A percentile compares a stretch with the other conserved stretches of the same genome.
These are phyloP conservation scores for Ajuga chamaepitys DNA, from an alignment of 257 asterid species.

Conservation along the genomic window DNA sequence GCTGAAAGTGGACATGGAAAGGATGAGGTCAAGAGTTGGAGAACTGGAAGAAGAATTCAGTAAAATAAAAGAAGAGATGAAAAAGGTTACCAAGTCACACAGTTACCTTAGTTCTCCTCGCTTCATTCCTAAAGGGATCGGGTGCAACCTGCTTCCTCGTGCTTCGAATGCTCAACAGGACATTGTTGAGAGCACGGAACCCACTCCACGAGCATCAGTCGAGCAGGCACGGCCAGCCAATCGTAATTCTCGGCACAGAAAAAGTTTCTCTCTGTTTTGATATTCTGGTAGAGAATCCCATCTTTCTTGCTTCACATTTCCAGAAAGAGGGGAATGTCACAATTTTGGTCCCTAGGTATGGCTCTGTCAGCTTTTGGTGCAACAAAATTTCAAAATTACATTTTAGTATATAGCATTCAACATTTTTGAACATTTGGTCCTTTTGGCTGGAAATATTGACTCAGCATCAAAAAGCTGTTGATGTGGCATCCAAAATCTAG, in stretches of 20 bases:
- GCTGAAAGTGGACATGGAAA: slow-evolving; percentile 73
- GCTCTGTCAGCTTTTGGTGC: too few species aligned
- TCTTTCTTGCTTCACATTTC: background rate
- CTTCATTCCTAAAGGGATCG: slow-evolving; percentile 29
- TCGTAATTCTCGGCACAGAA: slow-evolving; percentile 38
- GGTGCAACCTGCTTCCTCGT: slow-evolving; percentile 53
- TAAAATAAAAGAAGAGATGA: slow-evolving; percentile 78
- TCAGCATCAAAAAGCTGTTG: too few species aligned
- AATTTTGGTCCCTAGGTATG: too few species aligned
- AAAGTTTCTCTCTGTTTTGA: slow-evolving; percentile 56
- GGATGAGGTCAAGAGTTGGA: slow-evolving; percentile 79
- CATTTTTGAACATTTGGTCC: too few species aligned
- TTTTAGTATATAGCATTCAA: too few species aligned
- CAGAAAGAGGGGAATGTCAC: background rate
- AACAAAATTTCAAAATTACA: too few species aligned
- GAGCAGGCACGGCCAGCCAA: slow-evolving; percentile 37
- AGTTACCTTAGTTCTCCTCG: slow-evolving; percentile 66
- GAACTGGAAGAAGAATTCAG: slow-evolving; percentile 82
- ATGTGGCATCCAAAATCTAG: too few species aligned
- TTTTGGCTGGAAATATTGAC: too few species aligned
- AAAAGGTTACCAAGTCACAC: slow-evolving; percentile 61
- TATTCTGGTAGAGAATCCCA: background rate
- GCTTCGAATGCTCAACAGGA: slow-evolving; percentile 49
- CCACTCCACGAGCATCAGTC: slow-evolving; percentile 61
- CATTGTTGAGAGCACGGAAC: slow-evolving; percentile 45